Evolutionary conservation across 768 basidiomycete species (phyloP).

Genomic region (Lactarius psammicola): DNA sequence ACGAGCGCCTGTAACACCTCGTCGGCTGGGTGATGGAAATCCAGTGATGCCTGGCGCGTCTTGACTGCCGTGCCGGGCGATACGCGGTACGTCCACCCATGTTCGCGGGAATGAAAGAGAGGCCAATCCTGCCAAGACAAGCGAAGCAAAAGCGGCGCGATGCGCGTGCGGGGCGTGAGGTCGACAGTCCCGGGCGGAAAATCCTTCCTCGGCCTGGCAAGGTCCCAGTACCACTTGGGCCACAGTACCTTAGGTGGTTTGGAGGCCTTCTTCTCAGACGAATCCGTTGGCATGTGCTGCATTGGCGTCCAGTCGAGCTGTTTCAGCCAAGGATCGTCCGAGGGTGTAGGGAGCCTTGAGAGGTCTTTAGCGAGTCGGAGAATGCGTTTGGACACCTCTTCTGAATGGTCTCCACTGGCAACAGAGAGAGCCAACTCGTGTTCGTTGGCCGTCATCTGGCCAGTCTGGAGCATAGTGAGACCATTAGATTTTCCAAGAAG

Average conservation of each 20-base stretch:
- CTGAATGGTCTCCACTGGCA: constrained; percentile 43
- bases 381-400: constrained; percentile 39
- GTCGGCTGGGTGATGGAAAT: constrained; percentile 66
- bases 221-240: constrained; percentile 98
- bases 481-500: constrained; percentile 51
- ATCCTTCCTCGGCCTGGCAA: constrained; percentile 69
- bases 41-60: constrained; percentile 46
- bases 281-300: constrained; percentile 2
- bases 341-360: constrained; percentile 26
- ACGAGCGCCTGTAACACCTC: constrained; percentile 50
- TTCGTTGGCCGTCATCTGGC: constrained; percentile 44
- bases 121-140: constrained; percentile 88
- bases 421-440: constrained; percentile 47
- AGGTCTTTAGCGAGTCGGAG: constrained; percentile 43
- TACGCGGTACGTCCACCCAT: constrained; percentile 92
- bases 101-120: constrained; percentile 77
- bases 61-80: constrained; percentile 43
- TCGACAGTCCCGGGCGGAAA: constrained; percentile 72
- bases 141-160: constrained; percentile 80
- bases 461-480: constrained; percentile 43
- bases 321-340: constrained; percentile 53
- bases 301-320: constrained; percentile 68
- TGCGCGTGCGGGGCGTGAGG: constrained; percentile 77
- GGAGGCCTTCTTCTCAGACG: constrained; percentile 18
- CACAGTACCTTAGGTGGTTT: constrained; percentile 55